A percentile compares a stretch with the other conserved stretches of the same genome.
These are phyloP conservation scores for Capillidium heterosporum DNA, from an alignment of 371 early-diverging fungal genomes.

Conservation along the genomic window DNA sequence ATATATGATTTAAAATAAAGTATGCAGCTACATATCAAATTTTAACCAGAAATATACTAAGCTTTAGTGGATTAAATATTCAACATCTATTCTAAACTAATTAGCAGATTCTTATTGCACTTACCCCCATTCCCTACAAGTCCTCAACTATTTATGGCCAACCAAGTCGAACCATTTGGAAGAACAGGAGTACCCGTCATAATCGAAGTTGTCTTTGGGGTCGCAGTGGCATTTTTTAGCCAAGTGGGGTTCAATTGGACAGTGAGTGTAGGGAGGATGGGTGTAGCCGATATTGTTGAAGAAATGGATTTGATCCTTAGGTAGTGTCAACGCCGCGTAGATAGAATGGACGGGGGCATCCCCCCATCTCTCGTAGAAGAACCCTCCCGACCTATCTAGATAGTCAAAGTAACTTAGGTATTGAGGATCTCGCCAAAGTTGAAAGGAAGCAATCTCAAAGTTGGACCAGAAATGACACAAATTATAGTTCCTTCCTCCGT, in stretches of 20 bases:
- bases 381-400: constrained; percentile 72
- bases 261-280: constrained; percentile 44
- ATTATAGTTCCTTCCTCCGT: constrained; percentile 13
- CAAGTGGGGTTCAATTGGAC: constrained; percentile 29
- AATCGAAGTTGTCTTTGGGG: constrained; percentile 29
- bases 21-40: too few species aligned
- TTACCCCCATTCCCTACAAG: too few species aligned
- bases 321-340: constrained; percentile 43
- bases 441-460: constrained; percentile 85
- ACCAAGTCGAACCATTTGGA: constrained; percentile 7
- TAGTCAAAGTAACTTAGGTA: constrained; percentile 64
- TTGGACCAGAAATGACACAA: constrained; percentile 92
- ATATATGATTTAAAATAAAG: too few species aligned
- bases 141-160: too few species aligned
- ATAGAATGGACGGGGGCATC: constrained; percentile 93
- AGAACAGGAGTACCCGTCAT: constrained; percentile 10
- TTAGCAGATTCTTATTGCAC: too few species aligned
- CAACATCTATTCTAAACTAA: too few species aligned
- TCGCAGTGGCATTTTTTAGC: constrained; percentile 44
- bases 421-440: constrained; percentile 46
- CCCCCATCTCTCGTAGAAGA: constrained; percentile 93
- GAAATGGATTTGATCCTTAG: constrained; percentile 57
- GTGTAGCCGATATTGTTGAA: constrained; percentile 72
- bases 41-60: too few species aligned
- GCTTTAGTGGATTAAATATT: too few species aligned